A percentile compares a stretch with the other conserved stretches of the same genome.
Evolutionary conservation across 164 flowering plant species (phyloP).

Genomic region (Cinnamomum chago): DNA sequence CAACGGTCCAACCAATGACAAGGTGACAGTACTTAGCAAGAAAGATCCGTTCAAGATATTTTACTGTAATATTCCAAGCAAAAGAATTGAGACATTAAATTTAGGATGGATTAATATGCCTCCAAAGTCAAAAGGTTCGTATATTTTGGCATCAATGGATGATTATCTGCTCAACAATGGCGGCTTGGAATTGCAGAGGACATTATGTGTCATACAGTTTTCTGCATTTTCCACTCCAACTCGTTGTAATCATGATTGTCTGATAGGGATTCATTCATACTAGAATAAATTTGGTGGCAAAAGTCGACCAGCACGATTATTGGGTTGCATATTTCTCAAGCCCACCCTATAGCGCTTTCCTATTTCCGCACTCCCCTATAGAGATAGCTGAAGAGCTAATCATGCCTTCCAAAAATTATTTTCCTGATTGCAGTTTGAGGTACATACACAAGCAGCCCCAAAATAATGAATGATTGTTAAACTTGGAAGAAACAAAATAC

Average conservation of each 20-base stretch:
- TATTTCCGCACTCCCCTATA: background rate
- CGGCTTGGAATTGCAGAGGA: no score
- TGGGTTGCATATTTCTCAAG: no score
- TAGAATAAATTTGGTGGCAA: no score
- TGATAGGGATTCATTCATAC: no score
- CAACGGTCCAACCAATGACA: background rate
- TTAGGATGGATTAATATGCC: no score
- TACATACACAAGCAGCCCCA: background rate
- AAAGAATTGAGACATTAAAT: background rate
- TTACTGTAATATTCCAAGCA: background rate
- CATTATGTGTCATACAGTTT: background rate
- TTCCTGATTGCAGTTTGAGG: background rate
- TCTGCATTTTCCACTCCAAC: background rate
- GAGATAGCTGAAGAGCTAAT: background rate
- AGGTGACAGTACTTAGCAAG: background rate
- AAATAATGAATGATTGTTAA: background rate
- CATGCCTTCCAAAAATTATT: background rate
- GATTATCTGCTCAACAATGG: no score
- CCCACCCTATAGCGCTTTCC: background rate
- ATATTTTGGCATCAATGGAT: no score
- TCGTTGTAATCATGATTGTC: background rate
- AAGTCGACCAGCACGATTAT: no score
- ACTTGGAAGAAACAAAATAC: constrained; percentile 29
- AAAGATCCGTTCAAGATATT: background rate
- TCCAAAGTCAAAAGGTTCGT: no score